phyloP scores from a whole-genome alignment of 2,329 filamentous ascomycete species.

The Chrysosphaeria jannelii region DNA sequence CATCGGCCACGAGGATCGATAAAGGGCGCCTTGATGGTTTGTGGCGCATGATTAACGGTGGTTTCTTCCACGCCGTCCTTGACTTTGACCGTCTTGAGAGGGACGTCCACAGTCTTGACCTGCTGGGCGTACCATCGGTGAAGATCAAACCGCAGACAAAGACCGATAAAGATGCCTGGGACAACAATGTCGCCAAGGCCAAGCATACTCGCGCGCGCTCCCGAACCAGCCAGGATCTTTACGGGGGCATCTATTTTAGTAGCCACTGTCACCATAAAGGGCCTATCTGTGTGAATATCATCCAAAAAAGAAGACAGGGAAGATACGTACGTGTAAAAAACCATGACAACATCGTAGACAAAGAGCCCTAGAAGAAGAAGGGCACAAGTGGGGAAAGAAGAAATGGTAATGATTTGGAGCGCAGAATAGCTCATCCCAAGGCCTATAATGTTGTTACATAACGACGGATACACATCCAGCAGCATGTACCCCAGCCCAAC shows the following conservation, averaged over 20 bases:
- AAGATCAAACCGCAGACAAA: constrained; percentile 75
- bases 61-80: constrained; percentile 10
- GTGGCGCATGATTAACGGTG: constrained; percentile 9
- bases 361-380: constrained; percentile 55
- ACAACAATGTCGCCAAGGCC: constrained; percentile 85
- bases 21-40: constrained; percentile 20
- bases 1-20: constrained; percentile 37
- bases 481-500: neutral
- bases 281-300: too few relatives aligned
- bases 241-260: constrained; percentile 76
- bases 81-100: constrained; percentile 8
- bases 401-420: constrained; percentile 62
- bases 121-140: constrained; percentile 53
- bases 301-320: neutral
- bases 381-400: constrained; percentile 57
- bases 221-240: constrained; percentile 49
- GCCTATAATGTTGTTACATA: constrained; percentile 58
- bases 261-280: constrained; percentile 66
- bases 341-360: constrained; percentile 84
- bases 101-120: constrained; percentile 16
- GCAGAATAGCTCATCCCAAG: constrained; percentile 66
- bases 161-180: constrained; percentile 65
- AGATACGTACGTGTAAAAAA: constrained; percentile 39
- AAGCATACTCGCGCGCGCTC: constrained; percentile 48
- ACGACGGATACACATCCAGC: constrained; percentile 5